Conservation (phyloP, 352 stramenopile genomes). For the Pythium volutum region DNA sequence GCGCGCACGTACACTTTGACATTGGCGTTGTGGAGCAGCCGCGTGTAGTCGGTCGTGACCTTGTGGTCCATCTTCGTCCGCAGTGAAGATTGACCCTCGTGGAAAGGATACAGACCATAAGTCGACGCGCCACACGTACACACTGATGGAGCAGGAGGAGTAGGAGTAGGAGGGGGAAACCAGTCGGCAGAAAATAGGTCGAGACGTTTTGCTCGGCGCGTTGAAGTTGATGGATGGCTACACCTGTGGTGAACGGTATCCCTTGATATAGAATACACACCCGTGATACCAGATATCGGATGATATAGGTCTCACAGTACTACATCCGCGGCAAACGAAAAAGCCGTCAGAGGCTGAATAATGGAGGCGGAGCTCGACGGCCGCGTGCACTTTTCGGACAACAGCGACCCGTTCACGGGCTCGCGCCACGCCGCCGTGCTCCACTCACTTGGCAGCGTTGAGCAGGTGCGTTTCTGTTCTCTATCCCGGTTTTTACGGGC, state of each 20-base stretch:
- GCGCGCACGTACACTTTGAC: conserved; percentile 83
- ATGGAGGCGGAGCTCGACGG: conserved; percentile 69
- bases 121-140: background rate
- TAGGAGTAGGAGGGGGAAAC: background rate
- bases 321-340: background rate
- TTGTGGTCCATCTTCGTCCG: conserved; percentile 72
- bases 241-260: background rate
- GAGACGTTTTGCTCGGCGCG: too few relatives aligned
- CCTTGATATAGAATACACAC: background rate
- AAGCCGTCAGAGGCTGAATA: background rate
- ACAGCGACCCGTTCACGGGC: conserved; percentile 59
- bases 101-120: conserved; percentile 1
- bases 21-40: conserved; percentile 69
- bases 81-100: background rate
- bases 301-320: too few relatives aligned
- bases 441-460: conserved; percentile 65
- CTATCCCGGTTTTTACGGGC: background rate
- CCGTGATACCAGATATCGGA: background rate
- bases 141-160: background rate
- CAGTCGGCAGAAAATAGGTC: background rate
- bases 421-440: conserved; percentile 74
- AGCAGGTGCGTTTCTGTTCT: conserved; percentile 46
- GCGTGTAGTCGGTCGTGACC: conserved; percentile 84
- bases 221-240: conserved; percentile 14
- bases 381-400: conserved; percentile 80